Base-by-base conservation (phyloP, 1,139 yeast species). In the Yamadazyma songkhlaensis region DNA sequence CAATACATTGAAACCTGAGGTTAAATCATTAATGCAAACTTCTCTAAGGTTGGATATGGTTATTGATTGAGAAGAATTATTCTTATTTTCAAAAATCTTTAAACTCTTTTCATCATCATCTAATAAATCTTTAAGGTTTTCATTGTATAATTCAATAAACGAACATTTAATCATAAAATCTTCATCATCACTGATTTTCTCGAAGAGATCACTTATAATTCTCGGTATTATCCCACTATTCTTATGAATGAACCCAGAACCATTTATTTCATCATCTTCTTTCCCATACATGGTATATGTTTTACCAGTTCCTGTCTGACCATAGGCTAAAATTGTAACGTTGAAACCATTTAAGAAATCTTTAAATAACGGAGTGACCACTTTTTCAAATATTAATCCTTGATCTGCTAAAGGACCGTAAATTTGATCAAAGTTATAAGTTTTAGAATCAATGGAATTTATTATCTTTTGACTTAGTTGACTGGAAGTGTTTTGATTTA, bases 291-390 rank as follows among this genome's bases (percentile, higher is more conserved):
- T 87, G 3, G 96, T 87, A 51, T 82, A 81, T 0, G 96, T 86
- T 52, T 86, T 86, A 2, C 96, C 95, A 0, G 95, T 83, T 8
- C 95, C 95, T 0, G 95, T 87, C 60, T 87, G 96, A 8, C 96
- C 95, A 56, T 87, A 87, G 0, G 95, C 95, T 50, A 87, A 73
- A 4, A 88, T 73, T 0, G 96, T 85, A 40, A 89, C 88, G 50
- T 85, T 86, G 51, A 71, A 81, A 8, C 94, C 92, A 46, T 70
- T 68, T 41, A 83, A 55, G 47, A 84, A 82, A 49, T 84, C 90
- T 26, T 70, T 64, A 51, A 83, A 70, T 39, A 77, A 68, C 25
- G 88, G 88, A 11, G 67, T 62, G 0, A 85, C 90, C n/a, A 80
- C 82, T 31, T 74, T 72, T 23, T 74, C 65, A 49, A 81, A 84